These are phyloP conservation scores for Phytophthora nicotianae DNA, from an alignment of 352 stramenopile genomes.

Conservation along the genomic window DNA sequence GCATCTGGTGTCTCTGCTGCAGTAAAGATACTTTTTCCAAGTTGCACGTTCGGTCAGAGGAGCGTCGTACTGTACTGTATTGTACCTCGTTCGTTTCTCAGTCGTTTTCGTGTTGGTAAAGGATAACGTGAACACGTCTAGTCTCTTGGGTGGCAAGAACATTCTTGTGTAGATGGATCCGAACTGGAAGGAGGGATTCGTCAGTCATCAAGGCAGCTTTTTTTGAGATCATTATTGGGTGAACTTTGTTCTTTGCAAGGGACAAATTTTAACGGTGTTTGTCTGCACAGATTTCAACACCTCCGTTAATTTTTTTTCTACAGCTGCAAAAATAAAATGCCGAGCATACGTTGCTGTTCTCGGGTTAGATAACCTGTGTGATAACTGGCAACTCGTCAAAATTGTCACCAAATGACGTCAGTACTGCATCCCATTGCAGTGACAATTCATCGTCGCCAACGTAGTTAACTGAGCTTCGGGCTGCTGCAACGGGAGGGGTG, in stretches of 20 bases:
- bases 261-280: background rate
- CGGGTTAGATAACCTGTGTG: constrained; percentile 4
- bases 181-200: background rate
- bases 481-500: background rate
- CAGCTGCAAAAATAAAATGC: constrained; percentile 1
- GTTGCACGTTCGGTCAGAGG: background rate
- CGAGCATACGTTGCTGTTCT: background rate
- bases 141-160: constrained; percentile 14
- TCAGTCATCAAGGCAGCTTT: constrained; percentile 17
- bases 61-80: no score
- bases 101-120: constrained; percentile 18
- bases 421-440: constrained; percentile 6
- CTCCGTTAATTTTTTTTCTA: constrained; percentile 16
- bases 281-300: no score
- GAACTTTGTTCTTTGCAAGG: no score
- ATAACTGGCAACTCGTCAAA: constrained; percentile 21
- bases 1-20: constrained; percentile 3
- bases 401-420: constrained; percentile 15
- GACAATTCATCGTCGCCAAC: background rate
- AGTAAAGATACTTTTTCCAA: constrained; percentile 5
- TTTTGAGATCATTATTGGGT: background rate
- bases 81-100: constrained; percentile 14
- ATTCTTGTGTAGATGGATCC: constrained; percentile 10
- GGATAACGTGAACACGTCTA: constrained; percentile 10
- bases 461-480: background rate